Evolutionary conservation across 768 basidiomycete genomes (phyloP).

Genomic region (Ramaria sp.): DNA sequence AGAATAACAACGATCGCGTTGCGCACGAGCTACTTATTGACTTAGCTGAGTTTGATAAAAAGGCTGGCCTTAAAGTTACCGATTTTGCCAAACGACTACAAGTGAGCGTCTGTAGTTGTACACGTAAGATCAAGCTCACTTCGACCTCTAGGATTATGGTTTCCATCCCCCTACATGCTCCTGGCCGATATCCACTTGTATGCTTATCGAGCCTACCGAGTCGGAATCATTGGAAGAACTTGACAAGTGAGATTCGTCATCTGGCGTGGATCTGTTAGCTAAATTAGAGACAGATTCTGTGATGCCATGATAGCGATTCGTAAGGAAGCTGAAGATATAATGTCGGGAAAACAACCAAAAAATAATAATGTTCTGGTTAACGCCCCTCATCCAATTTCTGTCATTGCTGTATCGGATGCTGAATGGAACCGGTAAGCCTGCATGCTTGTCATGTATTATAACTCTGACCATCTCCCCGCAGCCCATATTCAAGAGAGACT

Average conservation of each 20-base stretch:
- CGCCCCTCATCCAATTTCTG: constrained; percentile 81
- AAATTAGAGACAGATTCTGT: constrained; percentile 56
- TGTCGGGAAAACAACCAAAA: constrained; percentile 76
- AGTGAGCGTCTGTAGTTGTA: constrained; percentile 29
- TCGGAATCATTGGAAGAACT: constrained; percentile 90
- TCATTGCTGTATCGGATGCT: constrained; percentile 56
- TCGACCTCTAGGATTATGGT: constrained; percentile 57
- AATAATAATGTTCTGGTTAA: constrained; percentile 91
- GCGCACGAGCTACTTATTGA: constrained; percentile 96
- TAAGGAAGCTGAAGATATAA: constrained; percentile 80
- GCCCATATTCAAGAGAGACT: constrained; percentile 80
- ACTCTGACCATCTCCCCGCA: constrained; percentile 17
- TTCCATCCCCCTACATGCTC: constrained; percentile 97
- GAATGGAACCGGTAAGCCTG: constrained; percentile 74
- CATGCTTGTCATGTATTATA: background rate
- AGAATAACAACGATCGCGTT: constrained; percentile 83
- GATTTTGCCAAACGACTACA: constrained; percentile 97
- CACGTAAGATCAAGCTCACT: background rate
- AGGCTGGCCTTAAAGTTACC: constrained; percentile 80
- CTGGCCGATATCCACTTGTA: constrained; percentile 95
- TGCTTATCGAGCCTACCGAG: constrained; percentile 97
- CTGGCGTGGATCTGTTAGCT: background rate
- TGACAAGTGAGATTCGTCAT: constrained; percentile 46
- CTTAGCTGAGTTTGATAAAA: constrained; percentile 87
- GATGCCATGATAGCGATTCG: constrained; percentile 98